Evolutionary conservation across 305 asterid genomes (phyloP).

Genomic region (Stenogyne calaminthoides): DNA sequence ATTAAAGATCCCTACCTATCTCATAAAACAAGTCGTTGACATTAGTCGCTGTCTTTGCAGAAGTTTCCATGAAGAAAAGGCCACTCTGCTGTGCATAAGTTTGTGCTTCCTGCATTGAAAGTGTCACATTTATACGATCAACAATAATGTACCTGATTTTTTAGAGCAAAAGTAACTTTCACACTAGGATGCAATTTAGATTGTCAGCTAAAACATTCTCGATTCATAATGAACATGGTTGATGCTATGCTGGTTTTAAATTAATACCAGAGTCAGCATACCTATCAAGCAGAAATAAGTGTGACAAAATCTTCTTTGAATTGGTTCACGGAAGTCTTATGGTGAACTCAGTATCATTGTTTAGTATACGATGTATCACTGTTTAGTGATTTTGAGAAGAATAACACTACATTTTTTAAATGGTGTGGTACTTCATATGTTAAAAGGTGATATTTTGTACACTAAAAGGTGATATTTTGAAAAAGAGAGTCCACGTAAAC

Average conservation of each 20-base stretch:
- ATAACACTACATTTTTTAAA: no score
- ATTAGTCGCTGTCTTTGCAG: slow-evolving; percentile 63
- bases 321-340: no score
- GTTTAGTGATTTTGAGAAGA: no score
- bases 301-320: no score
- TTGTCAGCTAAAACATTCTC: slow-evolving; percentile 1
- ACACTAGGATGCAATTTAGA: neutral
- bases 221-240: neutral
- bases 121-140: neutral
- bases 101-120: slow-evolving; percentile 50
- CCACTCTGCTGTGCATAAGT: slow-evolving; percentile 52
- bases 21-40: slow-evolving; percentile 64
- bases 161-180: neutral
- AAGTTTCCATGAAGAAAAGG: slow-evolving; percentile 67
- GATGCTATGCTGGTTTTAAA: neutral
- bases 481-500: neutral
- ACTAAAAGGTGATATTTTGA: no score
- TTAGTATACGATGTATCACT: no score
- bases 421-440: no score
- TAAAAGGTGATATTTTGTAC: no score
- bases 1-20: slow-evolving; percentile 42
- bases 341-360: no score
- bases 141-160: neutral
- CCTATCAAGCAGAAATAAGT: neutral
- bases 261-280: neutral